These are phyloP conservation scores for Echium plantagineum DNA, from an alignment of 257 asterid species.

Conservation along the genomic window DNA sequence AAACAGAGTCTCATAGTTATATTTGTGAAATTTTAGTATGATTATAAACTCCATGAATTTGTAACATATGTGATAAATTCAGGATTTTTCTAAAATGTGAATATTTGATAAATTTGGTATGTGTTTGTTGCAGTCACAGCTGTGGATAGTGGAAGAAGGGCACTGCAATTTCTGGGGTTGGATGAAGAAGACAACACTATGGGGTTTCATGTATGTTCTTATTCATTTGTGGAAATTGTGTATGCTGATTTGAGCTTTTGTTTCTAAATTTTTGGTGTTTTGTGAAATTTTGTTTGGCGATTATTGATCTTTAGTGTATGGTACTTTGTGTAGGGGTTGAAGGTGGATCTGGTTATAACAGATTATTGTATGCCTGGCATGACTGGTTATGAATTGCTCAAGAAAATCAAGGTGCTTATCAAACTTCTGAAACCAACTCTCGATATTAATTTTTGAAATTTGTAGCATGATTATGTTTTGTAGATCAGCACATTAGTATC, in stretches of 20 bases:
- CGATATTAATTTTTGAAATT: conserved; percentile 1
- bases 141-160: conserved; percentile 87
- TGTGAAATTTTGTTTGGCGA: not conserved
- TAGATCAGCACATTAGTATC: not conserved
- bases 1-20: too few species aligned
- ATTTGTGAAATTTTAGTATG: too few species aligned
- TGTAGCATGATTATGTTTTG: conserved; percentile 4
- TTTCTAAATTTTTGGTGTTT: not conserved
- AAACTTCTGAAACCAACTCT: too few species aligned
- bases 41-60: too few species aligned
- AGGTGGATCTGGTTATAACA: conserved; percentile 84
- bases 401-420: conserved; percentile 60
- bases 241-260: not conserved
- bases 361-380: conserved; percentile 97
- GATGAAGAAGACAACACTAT: conserved; percentile 52
- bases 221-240: not conserved
- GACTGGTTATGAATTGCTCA: conserved; percentile 84
- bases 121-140: conserved; percentile 51
- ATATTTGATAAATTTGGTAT: conserved; percentile 3
- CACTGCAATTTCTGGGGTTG: conserved; percentile 75
- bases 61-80: too few species aligned
- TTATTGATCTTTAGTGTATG: conserved; percentile 5
- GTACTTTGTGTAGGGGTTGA: conserved; percentile 44
- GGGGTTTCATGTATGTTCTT: conserved; percentile 44
- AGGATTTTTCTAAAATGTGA: not conserved